Evolutionary conservation across 768 basidiomycete genomes (phyloP).

Genomic region (Chalciporus sphaerocephalus): DNA sequence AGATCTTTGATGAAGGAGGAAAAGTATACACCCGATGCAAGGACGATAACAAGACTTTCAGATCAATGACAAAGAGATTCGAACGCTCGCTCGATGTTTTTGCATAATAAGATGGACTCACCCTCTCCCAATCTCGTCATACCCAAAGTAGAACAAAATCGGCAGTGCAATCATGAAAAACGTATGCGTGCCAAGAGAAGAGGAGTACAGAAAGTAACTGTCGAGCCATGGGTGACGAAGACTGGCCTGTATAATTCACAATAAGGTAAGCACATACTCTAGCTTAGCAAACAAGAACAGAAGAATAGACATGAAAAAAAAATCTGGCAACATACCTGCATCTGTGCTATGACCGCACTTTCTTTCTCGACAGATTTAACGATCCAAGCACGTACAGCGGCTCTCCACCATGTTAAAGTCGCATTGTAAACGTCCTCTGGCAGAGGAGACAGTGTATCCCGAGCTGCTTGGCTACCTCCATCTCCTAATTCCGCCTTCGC

Average conservation of each 20-base stretch:
- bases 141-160: constrained; percentile 84
- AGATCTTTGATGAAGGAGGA: constrained; percentile 87
- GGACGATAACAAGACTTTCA: constrained; percentile 58
- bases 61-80: constrained; percentile 15
- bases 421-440: constrained; percentile 58
- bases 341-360: constrained; percentile 53
- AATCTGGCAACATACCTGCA: constrained; percentile 50
- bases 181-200: constrained; percentile 77
- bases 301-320: neutral
- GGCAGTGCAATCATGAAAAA: constrained; percentile 94
- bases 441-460: constrained; percentile 14
- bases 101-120: constrained; percentile 36
- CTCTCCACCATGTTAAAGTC: constrained; percentile 63
- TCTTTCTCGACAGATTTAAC: constrained; percentile 54
- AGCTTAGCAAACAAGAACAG: constrained; percentile 10
- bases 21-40: constrained; percentile 79
- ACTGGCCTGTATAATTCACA: constrained; percentile 33
- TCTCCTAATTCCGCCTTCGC: neutral
- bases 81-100: neutral
- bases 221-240: constrained; percentile 69
- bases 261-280: constrained; percentile 3
- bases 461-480: neutral
- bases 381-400: constrained; percentile 50
- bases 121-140: constrained; percentile 67
- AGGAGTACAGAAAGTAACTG: constrained; percentile 79